These are phyloP conservation scores for Trametes hirsuta DNA, from an alignment of 1,284 basidiomycete genomes.

Conservation along the genomic window DNA sequence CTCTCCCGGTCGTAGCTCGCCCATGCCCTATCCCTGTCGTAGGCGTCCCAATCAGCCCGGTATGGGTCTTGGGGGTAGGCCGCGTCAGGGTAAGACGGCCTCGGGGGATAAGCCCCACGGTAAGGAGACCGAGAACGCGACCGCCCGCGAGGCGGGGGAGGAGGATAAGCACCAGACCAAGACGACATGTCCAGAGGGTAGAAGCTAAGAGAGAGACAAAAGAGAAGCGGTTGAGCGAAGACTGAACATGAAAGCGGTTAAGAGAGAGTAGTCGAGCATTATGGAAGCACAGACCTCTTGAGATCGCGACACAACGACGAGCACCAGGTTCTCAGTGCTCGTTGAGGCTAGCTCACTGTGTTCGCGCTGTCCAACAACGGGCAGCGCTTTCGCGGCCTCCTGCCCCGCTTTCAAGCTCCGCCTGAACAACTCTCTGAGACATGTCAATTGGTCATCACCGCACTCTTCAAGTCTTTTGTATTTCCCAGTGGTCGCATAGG, in stretches of 20 bases:
- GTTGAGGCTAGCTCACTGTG: constrained; percentile 54
- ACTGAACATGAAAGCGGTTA: constrained; percentile 58
- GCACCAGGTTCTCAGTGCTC: constrained; percentile 57
- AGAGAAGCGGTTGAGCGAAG: constrained; percentile 62
- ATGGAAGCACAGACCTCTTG: constrained; percentile 86
- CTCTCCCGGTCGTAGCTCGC: constrained; percentile 70
- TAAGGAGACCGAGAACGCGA: constrained; percentile 81
- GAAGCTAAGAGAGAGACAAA: constrained; percentile 65
- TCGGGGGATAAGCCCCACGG: constrained; percentile 53
- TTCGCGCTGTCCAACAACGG: constrained; percentile 64
- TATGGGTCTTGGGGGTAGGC: constrained; percentile 57
- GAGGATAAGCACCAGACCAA: constrained; percentile 72
- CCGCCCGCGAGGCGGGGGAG: constrained; percentile 57
- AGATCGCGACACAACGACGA: constrained; percentile 57
- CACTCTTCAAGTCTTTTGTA: neutral
- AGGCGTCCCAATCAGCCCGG: constrained; percentile 66
- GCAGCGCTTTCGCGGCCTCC: constrained; percentile 22
- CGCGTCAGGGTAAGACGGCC: constrained; percentile 60
- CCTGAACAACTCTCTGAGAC: constrained; percentile 35
- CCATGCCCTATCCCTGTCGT: constrained; percentile 73
- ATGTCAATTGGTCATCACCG: neutral
- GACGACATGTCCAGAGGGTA: constrained; percentile 59
- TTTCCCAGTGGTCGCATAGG: neutral
- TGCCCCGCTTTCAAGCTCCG: constrained; percentile 47
- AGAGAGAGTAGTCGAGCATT: constrained; percentile 76